These are phyloP conservation scores for Yamadazyma olivae DNA, from an alignment of 805 yeast genomes.

Conservation along the genomic window DNA sequence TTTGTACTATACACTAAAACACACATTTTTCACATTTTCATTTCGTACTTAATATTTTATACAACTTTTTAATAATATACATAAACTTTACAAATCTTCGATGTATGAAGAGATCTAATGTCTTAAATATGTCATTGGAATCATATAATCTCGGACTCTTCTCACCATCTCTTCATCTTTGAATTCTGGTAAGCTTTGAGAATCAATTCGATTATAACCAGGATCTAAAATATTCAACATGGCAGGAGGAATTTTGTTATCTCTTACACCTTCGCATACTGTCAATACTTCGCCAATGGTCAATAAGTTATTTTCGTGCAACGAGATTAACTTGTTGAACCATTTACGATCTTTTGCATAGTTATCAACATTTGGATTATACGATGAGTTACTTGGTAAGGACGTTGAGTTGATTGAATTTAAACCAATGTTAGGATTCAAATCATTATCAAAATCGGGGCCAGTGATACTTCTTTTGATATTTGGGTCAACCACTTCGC, in stretches of 20 bases:
- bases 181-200: constrained; percentile 6
- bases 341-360: constrained; percentile 35
- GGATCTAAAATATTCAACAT: constrained; percentile 34
- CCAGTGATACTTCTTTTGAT: not conserved
- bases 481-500: not conserved
- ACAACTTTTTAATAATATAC: no score
- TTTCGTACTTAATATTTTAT: no score
- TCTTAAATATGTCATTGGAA: constrained; percentile 27
- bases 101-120: no score
- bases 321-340: constrained; percentile 30
- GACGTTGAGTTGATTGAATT: not conserved
- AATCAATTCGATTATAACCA: constrained; percentile 19
- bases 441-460: constrained; percentile 10
- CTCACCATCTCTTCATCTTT: constrained; percentile 30
- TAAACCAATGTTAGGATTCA: constrained; percentile 2
- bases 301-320: constrained; percentile 24
- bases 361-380: constrained; percentile 16
- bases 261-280: constrained; percentile 36
- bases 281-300: constrained; percentile 28
- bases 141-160: constrained; percentile 29
- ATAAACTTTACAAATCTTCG: no score
- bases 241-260: constrained; percentile 33
- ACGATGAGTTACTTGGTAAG: not conserved
- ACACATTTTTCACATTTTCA: no score
- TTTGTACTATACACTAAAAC: no score